Base-by-base conservation (phyloP, 1,139 yeast species). In the Pichia sp. region DNA sequence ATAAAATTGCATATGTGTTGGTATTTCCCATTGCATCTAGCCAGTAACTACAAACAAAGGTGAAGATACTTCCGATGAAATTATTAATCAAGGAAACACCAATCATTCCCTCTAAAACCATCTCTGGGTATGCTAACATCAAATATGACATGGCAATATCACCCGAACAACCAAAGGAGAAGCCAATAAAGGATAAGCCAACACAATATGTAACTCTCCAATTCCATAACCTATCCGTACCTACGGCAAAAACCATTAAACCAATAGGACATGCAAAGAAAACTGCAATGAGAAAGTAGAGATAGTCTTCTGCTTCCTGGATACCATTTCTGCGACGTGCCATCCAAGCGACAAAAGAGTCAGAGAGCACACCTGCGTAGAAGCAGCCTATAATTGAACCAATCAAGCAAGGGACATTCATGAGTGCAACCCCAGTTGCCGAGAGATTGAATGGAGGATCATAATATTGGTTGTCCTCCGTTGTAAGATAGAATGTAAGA, bases 351-450 rank as follows among this genome's bases (percentile, higher is more conserved):
- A 81, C 86, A 51, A 82, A 78, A 57, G 72, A 68, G 56, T 85
- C 95, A 14, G 87, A 77, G 22, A 82, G 45, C 24, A 70, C 62
- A 38, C 94, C 94, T 3, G 91, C 86, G 54, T 80, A 76, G 27
- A 79, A 52, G 63, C 94, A 84, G 8, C 94, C 94, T 43, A 84
- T 60, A n/a, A 78, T 59, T 1, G 94, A 86, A 18, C 95, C 94
- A 36, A 83, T 74, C 37, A 82, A 62, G 34, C 87, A 76, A 5
- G 94, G 91, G 18, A 85, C 72, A 55, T 85, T 83, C 93, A 84
- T 82, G 37, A 84, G 58, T 0, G 91, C 94, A 10, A 85, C 88
- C 9, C 84, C 87, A 6, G 77, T 71, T 41, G 77, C 72, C 14
- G 77, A 66, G 52, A 78, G 77, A 58, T 72, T 74, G 72, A 79